A percentile compares a stretch with the other conserved stretches of the same genome.
Evolutionary conservation across 768 basidiomycete genomes (phyloP).

Genomic region (Leccinellum rugosiceps): DNA sequence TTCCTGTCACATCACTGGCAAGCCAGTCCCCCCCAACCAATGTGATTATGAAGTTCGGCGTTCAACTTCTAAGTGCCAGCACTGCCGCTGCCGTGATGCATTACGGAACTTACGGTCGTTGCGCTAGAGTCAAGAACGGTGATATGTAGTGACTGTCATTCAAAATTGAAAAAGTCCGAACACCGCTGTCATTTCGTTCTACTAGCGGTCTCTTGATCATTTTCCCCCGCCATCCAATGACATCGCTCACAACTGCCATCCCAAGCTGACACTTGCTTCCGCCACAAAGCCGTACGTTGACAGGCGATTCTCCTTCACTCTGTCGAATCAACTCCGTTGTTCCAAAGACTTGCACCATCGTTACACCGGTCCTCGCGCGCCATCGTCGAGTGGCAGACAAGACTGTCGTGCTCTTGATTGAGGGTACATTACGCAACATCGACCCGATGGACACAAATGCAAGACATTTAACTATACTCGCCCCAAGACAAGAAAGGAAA

Average conservation of each 20-base stretch:
- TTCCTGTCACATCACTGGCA: not conserved
- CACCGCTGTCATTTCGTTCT: not conserved
- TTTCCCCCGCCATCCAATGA: not conserved
- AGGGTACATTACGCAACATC: not conserved
- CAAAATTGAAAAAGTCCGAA: not conserved
- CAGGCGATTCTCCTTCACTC: not conserved
- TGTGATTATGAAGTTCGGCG: not conserved
- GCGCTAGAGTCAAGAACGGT: not conserved
- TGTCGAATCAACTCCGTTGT: not conserved
- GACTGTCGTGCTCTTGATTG: not conserved
- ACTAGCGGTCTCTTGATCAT: too few species aligned
- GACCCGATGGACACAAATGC: not conserved
- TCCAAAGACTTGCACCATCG: not conserved
- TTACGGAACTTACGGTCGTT: not conserved
- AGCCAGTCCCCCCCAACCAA: not conserved
- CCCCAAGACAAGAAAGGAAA: not conserved
- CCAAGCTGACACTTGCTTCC: not conserved
- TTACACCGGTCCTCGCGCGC: not conserved
- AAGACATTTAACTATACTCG: not conserved
- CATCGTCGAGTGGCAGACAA: not conserved
- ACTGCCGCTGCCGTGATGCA: not conserved
- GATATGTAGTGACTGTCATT: not conserved
- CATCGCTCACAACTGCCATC: not conserved
- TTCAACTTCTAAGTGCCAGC: too few species aligned
- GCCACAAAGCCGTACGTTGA: not conserved